phyloP scores from a whole-genome alignment of 768 basidiomycete genomes.

The Dioszegia hungarica region DNA sequence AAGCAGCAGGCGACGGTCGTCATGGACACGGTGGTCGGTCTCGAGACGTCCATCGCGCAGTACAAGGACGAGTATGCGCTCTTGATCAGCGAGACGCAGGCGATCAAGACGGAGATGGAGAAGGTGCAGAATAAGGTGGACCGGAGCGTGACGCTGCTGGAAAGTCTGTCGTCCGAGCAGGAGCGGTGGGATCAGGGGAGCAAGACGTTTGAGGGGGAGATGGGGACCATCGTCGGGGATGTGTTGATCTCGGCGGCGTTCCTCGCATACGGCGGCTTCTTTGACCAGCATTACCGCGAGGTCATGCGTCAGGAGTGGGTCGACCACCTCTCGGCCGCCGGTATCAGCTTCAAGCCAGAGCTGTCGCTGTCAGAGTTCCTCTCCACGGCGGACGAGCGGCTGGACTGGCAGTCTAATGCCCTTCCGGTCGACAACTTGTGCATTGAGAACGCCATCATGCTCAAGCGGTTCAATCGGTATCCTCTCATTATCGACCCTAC shows the following conservation, averaged over 20 bases:
- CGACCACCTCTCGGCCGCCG: conserved; percentile 78
- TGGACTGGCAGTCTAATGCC: conserved; percentile 91
- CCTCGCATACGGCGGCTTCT: conserved; percentile 95
- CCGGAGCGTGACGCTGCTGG: conserved; percentile 89
- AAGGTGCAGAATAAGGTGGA: conserved; percentile 95
- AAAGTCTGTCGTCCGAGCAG: conserved; percentile 90
- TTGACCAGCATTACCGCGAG: conserved; percentile 96
- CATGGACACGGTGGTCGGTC: conserved; percentile 83
- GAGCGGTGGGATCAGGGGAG: conserved; percentile 91
- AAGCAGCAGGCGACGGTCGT: conserved; percentile 88
- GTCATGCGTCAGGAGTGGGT: conserved; percentile 63
- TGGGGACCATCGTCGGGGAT: conserved; percentile 97
- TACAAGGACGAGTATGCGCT: conserved; percentile 98
- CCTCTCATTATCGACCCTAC: conserved; percentile 97
- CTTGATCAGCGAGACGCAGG: conserved; percentile 92
- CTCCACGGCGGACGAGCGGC: conserved; percentile 91
- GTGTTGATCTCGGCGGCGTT: conserved; percentile 93
- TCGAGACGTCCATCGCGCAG: conserved; percentile 82
- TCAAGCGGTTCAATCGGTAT: conserved; percentile 95
- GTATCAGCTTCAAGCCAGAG: conserved; percentile 84
- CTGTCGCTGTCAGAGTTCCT: conserved; percentile 91
- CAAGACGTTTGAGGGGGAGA: conserved; percentile 91
- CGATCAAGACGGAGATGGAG: conserved; percentile 97
- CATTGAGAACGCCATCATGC: conserved; percentile 99
- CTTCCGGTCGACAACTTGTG: conserved; percentile 94